Evolutionary conservation across 805 yeast genomes (phyloP).

Genomic region (Wickerhamomyces rabaulensis): DNA sequence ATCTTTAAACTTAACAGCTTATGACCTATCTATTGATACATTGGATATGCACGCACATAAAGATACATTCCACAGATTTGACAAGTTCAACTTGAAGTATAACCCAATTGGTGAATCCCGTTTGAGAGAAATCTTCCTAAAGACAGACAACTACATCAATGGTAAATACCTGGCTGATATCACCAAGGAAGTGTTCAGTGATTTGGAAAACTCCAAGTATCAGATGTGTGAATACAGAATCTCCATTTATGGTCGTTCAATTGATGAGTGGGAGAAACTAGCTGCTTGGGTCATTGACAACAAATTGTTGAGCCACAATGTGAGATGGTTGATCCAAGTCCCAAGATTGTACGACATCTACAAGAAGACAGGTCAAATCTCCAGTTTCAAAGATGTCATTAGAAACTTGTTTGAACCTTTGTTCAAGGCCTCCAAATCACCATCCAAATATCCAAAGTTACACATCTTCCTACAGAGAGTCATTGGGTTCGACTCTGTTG

Average conservation of each 20-base stretch:
- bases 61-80: slow-evolving; percentile 96
- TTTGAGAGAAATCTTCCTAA: slow-evolving; percentile 89
- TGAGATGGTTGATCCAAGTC: slow-evolving; percentile 93
- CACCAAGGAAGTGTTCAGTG: slow-evolving; percentile 90
- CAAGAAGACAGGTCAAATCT: slow-evolving; percentile 66
- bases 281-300: slow-evolving; percentile 96
- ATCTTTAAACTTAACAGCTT: slow-evolving; percentile 86
- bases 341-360: slow-evolving; percentile 92
- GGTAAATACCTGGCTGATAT: slow-evolving; percentile 91
- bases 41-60: slow-evolving; percentile 99
- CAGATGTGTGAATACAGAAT: slow-evolving; percentile 97
- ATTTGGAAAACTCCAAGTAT: slow-evolving; percentile 90
- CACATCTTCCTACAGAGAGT: slow-evolving; percentile 87
- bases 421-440: slow-evolving; percentile 84
- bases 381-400: slow-evolving; percentile 70
- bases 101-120: slow-evolving; percentile 98
- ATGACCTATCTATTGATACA: slow-evolving; percentile 93
- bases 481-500: slow-evolving; percentile 96
- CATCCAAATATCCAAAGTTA: slow-evolving; percentile 84
- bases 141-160: slow-evolving; percentile 87
- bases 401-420: slow-evolving; percentile 80
- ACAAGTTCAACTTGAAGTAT: slow-evolving; percentile 93
- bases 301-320: slow-evolving; percentile 86
- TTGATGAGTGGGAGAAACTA: slow-evolving; percentile 91
- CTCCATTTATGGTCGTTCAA: slow-evolving; percentile 85